Evolutionary conservation across 305 asterid genomes (phyloP).

Genomic region (Solanum aculeatissimum): DNA sequence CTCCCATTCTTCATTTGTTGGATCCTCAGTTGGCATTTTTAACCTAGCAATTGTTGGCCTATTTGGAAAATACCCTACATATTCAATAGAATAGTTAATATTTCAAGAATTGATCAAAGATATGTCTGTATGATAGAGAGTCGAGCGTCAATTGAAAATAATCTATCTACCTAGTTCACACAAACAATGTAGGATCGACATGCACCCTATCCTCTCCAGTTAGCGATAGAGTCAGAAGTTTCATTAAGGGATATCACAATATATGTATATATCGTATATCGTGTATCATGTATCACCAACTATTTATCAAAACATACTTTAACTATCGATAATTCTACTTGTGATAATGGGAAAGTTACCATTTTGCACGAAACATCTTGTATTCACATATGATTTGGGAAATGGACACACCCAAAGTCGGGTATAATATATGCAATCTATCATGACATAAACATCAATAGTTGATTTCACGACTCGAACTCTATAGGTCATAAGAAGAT

Average conservation of each 20-base stretch:
- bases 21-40: slow-evolving; percentile 50
- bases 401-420: not conserved
- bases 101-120: no score
- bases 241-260: no score
- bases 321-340: no score
- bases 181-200: not conserved
- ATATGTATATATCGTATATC: no score
- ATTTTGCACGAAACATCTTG: no score
- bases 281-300: no score
- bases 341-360: no score
- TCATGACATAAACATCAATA: not conserved
- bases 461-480: not conserved
- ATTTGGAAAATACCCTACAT: slow-evolving; percentile 59
- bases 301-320: no score
- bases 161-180: not conserved
- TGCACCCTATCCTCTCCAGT: not conserved
- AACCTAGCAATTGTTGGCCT: slow-evolving; percentile 55
- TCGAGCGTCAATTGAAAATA: not conserved
- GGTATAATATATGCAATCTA: not conserved
- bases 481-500: not conserved
- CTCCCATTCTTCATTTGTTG: slow-evolving; percentile 18
- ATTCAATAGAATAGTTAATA: not conserved
- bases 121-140: no score
- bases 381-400: no score
- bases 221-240: no score